Conservation (phyloP, 257 asterid species). For the Solanum verrucosum region DNA sequence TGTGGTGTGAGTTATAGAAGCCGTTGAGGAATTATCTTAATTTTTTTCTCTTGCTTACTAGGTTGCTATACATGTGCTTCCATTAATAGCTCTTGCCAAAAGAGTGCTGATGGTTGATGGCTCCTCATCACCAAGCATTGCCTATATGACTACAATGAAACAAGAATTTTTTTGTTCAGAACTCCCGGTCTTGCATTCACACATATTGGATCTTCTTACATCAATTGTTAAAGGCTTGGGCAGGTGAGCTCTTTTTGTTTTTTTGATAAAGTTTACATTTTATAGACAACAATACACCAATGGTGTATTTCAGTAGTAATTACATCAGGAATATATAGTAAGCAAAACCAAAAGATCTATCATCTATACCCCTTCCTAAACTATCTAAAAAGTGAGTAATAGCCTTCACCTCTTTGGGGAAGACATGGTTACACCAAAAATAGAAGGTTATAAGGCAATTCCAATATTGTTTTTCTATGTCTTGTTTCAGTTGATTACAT, state of each 20-base stretch:
- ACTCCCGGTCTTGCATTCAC: slow-evolving; percentile 59
- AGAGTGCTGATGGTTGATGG: slow-evolving; percentile 86
- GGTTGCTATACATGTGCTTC: slow-evolving; percentile 69
- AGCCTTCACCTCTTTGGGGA: background rate
- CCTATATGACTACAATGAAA: slow-evolving; percentile 47
- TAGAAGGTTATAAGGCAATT: background rate
- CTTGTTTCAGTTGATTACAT: background rate
- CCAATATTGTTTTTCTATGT: background rate
- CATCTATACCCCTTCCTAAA: background rate
- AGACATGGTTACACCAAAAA: background rate
- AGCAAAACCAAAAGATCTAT: background rate
- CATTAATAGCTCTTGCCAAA: slow-evolving; percentile 47
- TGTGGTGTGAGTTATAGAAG: background rate
- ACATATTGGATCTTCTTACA: slow-evolving; percentile 59
- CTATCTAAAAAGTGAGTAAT: background rate
- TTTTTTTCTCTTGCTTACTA: slow-evolving; percentile 9
- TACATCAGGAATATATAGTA: background rate
- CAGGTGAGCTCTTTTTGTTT: slow-evolving; percentile 31
- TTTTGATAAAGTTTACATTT: background rate
- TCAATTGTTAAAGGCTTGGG: slow-evolving; percentile 56
- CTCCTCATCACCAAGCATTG: slow-evolving; percentile 31
- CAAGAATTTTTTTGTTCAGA: slow-evolving; percentile 67
- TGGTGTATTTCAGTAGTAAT: background rate
- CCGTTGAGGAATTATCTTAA: background rate
- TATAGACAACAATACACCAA: background rate